These are phyloP conservation scores for Phylloporus sp. DNA, from an alignment of 768 basidiomycete species.

Conservation along the genomic window DNA sequence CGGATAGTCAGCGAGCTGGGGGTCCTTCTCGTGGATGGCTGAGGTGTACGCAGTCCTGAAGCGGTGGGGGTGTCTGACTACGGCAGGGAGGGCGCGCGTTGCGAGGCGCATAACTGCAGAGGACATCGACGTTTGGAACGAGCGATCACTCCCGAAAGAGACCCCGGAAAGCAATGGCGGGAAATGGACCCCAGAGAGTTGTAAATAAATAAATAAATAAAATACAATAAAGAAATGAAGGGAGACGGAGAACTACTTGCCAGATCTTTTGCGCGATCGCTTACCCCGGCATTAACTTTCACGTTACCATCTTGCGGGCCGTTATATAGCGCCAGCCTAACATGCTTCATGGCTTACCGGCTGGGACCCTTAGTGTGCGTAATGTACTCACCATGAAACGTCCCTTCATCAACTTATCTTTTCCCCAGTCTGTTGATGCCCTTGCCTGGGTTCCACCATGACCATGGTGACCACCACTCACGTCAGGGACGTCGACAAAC, in stretches of 20 bases:
- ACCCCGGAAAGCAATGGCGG: conserved; percentile 17
- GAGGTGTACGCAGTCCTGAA: conserved; percentile 14
- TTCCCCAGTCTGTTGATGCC: conserved; percentile 22
- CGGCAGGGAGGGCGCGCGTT: conserved; percentile 7
- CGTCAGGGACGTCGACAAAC: conserved; percentile 44
- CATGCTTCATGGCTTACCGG: conserved; percentile 7
- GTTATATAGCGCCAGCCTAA: conserved; percentile 16
- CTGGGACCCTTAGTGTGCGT: conserved; percentile 18
- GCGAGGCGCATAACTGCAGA: conserved; percentile 16
- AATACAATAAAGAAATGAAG: background rate
- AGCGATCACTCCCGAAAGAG: conserved; percentile 6
- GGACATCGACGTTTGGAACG: conserved; percentile 16
- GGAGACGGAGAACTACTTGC: background rate
- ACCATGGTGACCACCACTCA: conserved; percentile 12
- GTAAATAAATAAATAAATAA: conserved; percentile 10
- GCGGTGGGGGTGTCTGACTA: background rate
- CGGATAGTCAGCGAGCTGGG: conserved; percentile 72
- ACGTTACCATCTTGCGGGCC: conserved; percentile 5
- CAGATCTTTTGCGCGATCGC: conserved; percentile 8
- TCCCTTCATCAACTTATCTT: conserved; percentile 12
- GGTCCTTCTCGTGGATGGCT: conserved; percentile 44
- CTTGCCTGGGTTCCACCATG: conserved; percentile 22
- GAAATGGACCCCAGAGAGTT: conserved; percentile 22
- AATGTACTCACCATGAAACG: conserved; percentile 19
- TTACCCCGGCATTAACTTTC: background rate